Conservation (phyloP, 345 rosid species). For the Bretschneidera sinensis region DNA sequence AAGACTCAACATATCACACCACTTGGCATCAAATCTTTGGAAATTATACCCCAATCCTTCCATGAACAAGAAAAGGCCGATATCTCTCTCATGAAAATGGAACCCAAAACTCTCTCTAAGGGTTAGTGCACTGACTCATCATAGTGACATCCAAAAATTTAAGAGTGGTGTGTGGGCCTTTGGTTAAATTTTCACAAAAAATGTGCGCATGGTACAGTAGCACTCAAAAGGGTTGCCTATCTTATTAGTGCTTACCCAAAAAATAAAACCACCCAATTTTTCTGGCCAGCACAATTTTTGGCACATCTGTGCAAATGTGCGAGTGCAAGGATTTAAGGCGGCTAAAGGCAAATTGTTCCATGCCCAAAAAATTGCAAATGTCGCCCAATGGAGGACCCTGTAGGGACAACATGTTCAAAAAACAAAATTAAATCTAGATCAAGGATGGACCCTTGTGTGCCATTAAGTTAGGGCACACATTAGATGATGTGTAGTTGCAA, state of each 20-base stretch:
- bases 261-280: too few relatives aligned
- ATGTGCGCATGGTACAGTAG: not conserved
- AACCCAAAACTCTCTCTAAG: too few relatives aligned
- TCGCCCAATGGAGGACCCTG: slow-evolving; percentile 24
- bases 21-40: too few relatives aligned
- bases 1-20: not conserved
- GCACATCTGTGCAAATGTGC: slow-evolving; percentile 42
- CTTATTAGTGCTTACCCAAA: not conserved
- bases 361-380: slow-evolving; percentile 30
- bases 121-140: too few relatives aligned
- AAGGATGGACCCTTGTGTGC: slow-evolving; percentile 33
- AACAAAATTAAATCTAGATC: too few relatives aligned
- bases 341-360: slow-evolving; percentile 39
- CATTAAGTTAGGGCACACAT: slow-evolving; percentile 47
- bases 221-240: not conserved
- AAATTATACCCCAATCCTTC: not conserved
- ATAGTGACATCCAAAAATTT: too few relatives aligned
- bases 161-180: too few relatives aligned
- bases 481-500: slow-evolving; percentile 38
- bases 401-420: slow-evolving; percentile 45
- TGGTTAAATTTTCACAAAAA: not conserved
- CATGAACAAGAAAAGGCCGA: too few relatives aligned
- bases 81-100: too few relatives aligned
- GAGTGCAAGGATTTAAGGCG: slow-evolving; percentile 59
- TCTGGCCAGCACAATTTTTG: slow-evolving; percentile 6